Evolutionary conservation across 352 stramenopile genomes (phyloP), one percentile per base, ranked within the genome.

Genomic region (Phytopythium chamaehyphon): DNA sequence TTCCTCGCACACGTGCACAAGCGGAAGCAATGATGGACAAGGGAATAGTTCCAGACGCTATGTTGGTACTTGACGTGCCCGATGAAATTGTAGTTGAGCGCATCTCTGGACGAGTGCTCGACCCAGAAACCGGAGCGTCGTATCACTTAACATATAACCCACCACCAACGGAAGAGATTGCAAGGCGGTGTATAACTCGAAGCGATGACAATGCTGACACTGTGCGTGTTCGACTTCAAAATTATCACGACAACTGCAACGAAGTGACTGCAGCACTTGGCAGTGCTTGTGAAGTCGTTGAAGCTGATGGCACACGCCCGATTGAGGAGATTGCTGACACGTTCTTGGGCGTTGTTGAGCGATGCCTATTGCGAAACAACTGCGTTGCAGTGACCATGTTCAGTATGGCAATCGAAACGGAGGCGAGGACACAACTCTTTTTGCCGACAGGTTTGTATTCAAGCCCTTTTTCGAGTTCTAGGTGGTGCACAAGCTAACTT

Each of bases 1-100:
- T 99, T 62, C 96, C 96, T 21, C 71, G 93, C 15, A 97, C 88
- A 0, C 72, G 88, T 38, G 64, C 73, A 3, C 93, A 98, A 62
- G 91, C 93, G 10, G 48, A 66, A 40, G 76, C 67, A 2, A 76
- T 91, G 50, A 46, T 84, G 0, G 54, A 59, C 9, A 77, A 73
- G 26, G 84, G 64, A 12, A 86, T 97, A 22, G 56, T 93, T 26
- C 88, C 98, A 0, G 93, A 98, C 61, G 73, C 90, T 23, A 93
- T 98, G 33, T 77, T 99, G 11, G 86, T 97, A 52, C 74, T 99
- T 1, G 91, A 98, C 51, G 90, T 99, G 40, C 93, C 95, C 0
- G 90, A 97, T 21, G 85, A 97, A 19, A 89, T 94, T 36, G 97
- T 99, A 48, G 77, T 98, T 2, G 69, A 95, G 50, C 78, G 96